Evolutionary conservation across 139 green algal genomes (phyloP).

Genomic region (Micractinium conductrix): DNA sequence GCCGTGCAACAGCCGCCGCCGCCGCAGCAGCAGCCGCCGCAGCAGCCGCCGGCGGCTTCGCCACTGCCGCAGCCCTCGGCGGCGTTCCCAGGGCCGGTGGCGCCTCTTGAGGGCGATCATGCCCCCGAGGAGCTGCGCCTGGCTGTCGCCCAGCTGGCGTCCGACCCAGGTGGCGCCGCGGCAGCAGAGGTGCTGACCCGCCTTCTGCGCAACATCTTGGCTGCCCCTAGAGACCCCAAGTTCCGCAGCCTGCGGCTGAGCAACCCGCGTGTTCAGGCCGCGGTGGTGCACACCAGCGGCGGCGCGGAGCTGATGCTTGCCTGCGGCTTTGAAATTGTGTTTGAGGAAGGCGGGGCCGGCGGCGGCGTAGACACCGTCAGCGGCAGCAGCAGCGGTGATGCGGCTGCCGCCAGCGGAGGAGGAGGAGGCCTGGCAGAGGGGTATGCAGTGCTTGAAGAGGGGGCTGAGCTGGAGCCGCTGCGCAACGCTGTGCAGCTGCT

Average conservation of each 20-base stretch:
- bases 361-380: conserved; percentile 11
- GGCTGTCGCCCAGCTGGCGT: conserved; percentile 13
- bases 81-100: not conserved
- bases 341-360: conserved; percentile 40
- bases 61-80: not conserved
- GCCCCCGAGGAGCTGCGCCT: not conserved
- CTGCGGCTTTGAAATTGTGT: conserved; percentile 57
- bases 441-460: conserved; percentile 64
- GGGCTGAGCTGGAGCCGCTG: conserved; percentile 60
- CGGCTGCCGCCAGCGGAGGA: not conserved
- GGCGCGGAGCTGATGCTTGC: conserved; percentile 56
- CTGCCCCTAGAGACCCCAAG: conserved; percentile 25
- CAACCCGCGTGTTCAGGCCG: conserved; percentile 54
- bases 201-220: conserved; percentile 42
- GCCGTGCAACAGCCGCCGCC: not conserved
- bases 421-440: too few species aligned
- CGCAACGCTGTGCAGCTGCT: conserved; percentile 46
- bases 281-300: conserved; percentile 50
- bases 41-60: not conserved
- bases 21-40: not conserved
- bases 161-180: not conserved
- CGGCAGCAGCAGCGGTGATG: conserved; percentile 50
- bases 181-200: conserved; percentile 14
- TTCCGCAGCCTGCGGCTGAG: conserved; percentile 43
- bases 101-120: conserved; percentile 28